phyloP scores from a whole-genome alignment of 225 moss, liverwort and hornwort species.

The Physcomitrellopsis africana region DNA sequence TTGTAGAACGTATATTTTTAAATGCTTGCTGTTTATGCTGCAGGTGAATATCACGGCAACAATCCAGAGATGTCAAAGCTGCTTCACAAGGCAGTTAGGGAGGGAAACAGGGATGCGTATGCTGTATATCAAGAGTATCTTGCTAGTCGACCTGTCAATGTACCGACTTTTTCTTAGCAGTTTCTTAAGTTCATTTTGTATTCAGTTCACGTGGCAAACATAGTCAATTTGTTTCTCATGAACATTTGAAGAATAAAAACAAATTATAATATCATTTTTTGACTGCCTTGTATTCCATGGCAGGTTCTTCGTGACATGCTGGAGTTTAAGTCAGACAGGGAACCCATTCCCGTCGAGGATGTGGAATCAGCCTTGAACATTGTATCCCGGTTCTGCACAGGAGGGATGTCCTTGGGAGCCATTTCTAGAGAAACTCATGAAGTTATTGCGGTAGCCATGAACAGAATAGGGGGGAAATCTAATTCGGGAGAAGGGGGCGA shows the following conservation, averaged over 20 bases:
- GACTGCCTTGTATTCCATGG: neutral
- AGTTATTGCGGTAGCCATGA: conserved; percentile 93
- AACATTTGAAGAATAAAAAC: neutral
- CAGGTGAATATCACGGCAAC: conserved; percentile 94
- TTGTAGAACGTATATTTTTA: neutral
- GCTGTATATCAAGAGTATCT: conserved; percentile 78
- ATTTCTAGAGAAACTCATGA: conserved; percentile 95
- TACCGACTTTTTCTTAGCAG: conserved; percentile 29
- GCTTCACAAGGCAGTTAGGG: conserved; percentile 85
- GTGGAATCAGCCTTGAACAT: conserved; percentile 80
- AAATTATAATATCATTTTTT: neutral
- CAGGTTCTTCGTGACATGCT: conserved; percentile 92
- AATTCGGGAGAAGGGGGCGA: conserved; percentile 97
- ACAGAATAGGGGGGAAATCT: conserved; percentile 87
- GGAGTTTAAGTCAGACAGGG: conserved; percentile 62
- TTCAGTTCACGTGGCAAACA: conserved; percentile 12
- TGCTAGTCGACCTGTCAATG: conserved; percentile 71
- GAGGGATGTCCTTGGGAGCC: conserved; percentile 95
- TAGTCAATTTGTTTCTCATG: neutral
- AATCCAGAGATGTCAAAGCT: conserved; percentile 97
- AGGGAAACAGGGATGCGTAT: conserved; percentile 76
- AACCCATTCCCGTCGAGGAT: conserved; percentile 61
- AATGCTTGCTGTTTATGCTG: conserved; percentile 9
- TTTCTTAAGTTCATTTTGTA: conserved; percentile 16
- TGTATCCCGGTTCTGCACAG: conserved; percentile 87